These are phyloP conservation scores for Penicillium cosmopolitanum DNA, from an alignment of 495 filamentous ascomycete species.

Conservation along the genomic window DNA sequence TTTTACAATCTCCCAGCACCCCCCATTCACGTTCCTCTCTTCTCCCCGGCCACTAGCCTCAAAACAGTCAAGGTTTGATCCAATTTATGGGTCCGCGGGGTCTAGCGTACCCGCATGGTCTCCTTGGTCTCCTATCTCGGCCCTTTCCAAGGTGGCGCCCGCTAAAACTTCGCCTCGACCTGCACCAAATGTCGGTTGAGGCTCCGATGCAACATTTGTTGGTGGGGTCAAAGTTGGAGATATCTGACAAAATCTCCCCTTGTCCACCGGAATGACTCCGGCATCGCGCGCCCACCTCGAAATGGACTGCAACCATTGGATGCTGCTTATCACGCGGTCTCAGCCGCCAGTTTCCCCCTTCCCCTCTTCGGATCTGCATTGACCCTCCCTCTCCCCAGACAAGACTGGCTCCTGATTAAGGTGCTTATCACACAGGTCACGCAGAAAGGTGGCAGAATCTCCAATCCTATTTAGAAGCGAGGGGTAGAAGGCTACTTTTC, in stretches of 20 bases:
- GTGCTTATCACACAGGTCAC: constrained; percentile 3
- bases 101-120: neutral
- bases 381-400: neutral
- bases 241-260: neutral
- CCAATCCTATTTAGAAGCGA: constrained; percentile 2
- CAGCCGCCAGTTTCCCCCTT: neutral
- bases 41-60: neutral
- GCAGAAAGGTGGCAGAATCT: neutral
- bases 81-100: neutral
- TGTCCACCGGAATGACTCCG: constrained; percentile 10
- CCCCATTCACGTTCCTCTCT: no score
- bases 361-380: constrained; percentile 19
- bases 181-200: constrained; percentile 9
- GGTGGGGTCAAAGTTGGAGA: neutral
- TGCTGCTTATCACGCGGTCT: constrained; percentile 16
- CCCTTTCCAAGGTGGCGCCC: neutral
- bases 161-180: constrained; percentile 17
- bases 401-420: neutral
- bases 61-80: neutral
- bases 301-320: constrained; percentile 12
- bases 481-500: neutral
- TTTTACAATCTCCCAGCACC: no score
- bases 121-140: constrained; percentile 3
- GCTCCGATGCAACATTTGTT: neutral
- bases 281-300: constrained; percentile 8